These are phyloP conservation scores for Microbotryum saponariae DNA, from an alignment of 1,284 basidiomycete species.

Conservation along the genomic window DNA sequence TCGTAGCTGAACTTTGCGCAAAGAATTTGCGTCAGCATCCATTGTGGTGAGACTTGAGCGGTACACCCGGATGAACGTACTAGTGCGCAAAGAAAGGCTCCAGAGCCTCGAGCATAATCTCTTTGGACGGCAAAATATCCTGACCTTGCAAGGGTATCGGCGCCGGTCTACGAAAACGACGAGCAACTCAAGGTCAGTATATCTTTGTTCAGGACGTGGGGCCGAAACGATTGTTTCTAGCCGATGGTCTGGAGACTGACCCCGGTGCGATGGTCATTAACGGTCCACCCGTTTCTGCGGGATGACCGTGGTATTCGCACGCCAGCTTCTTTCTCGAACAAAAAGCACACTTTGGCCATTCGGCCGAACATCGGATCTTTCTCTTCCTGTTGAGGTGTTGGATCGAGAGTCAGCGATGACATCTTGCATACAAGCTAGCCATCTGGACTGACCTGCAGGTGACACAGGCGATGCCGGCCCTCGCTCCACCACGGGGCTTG, in stretches of 20 bases:
- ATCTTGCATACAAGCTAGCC: too few relatives aligned
- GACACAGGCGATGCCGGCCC: conserved; percentile 27
- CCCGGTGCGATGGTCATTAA: not conserved
- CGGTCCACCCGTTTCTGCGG: conserved; percentile 18
- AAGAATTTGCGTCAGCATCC: too few relatives aligned
- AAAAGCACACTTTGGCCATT: conserved; percentile 31
- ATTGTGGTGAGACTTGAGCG: not conserved
- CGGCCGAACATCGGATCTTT: conserved; percentile 31
- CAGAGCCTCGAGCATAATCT: conserved; percentile 17
- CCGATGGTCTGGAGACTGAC: not conserved
- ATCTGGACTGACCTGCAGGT: conserved; percentile 21
- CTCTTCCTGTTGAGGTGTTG: conserved; percentile 22
- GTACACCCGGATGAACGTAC: conserved; percentile 7
- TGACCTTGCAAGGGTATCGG: conserved; percentile 1
- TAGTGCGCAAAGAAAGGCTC: conserved; percentile 24
- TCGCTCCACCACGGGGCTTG: conserved; percentile 9
- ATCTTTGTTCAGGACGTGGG: too few relatives aligned
- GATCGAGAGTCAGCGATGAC: not conserved
- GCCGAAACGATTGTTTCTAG: not conserved
- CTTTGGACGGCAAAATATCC: conserved; percentile 10
- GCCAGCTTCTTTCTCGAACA: conserved; percentile 18
- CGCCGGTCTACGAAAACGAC: not conserved
- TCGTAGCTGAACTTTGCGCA: conserved; percentile 16
- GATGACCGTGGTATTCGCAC: conserved; percentile 32
- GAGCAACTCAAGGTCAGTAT: not conserved